Conservation (phyloP, 805 yeast genomes). For the Barnettozyma californica region DNA sequence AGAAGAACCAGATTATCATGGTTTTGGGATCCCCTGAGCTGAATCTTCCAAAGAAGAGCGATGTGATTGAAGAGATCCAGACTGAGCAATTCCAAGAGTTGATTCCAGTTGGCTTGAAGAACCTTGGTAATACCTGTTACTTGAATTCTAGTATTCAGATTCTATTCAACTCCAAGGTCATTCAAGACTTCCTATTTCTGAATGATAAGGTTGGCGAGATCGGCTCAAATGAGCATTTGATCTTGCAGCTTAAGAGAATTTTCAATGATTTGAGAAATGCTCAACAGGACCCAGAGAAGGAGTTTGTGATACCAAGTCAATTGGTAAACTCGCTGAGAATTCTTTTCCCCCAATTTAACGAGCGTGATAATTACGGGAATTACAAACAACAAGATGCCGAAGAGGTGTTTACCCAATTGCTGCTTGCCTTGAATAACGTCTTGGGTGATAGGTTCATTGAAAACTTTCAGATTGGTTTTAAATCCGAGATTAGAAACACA, state of each 20-base stretch:
- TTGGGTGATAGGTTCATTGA: constrained; percentile 46
- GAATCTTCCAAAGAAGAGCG: constrained; percentile 42
- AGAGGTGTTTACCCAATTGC: constrained; percentile 82
- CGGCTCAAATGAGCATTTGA: constrained; percentile 33
- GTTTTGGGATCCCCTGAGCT: constrained; percentile 87
- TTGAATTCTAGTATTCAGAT: constrained; percentile 87
- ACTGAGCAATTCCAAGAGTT: constrained; percentile 32
- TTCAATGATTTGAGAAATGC: constrained; percentile 37
- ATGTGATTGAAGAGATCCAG: constrained; percentile 68
- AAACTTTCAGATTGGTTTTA: constrained; percentile 61
- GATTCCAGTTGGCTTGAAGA: constrained; percentile 83
- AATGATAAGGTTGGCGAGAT: constrained; percentile 36
- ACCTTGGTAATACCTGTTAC: constrained; percentile 95
- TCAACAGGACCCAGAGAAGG: constrained; percentile 30
- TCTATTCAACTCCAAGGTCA: constrained; percentile 70
- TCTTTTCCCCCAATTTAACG: constrained; percentile 84
- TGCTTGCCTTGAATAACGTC: constrained; percentile 44
- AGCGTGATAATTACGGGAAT: constrained; percentile 61
- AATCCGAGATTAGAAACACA: constrained; percentile 56
- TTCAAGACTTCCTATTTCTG: constrained; percentile 55
- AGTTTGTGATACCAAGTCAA: constrained; percentile 54
- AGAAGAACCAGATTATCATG: constrained; percentile 68
- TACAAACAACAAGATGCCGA: constrained; percentile 98
- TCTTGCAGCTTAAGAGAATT: constrained; percentile 43
- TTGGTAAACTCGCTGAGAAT: constrained; percentile 62